phyloP scores from a whole-genome alignment of 345 rosid genomes.

The Excoecaria cochinchinensis region DNA sequence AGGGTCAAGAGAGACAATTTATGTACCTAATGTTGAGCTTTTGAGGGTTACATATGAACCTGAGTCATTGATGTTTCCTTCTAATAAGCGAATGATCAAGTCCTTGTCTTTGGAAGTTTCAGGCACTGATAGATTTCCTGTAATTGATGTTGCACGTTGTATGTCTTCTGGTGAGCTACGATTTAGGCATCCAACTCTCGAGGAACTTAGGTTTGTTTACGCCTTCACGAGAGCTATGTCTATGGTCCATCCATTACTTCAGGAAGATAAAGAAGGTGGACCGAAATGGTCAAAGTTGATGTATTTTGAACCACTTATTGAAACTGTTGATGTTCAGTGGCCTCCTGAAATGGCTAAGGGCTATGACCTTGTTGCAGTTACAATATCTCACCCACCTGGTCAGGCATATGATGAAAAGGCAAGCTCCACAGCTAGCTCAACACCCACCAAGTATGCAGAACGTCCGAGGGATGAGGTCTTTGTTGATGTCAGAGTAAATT shows the following conservation, averaged over 20 bases:
- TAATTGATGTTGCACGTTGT: conserved; percentile 57
- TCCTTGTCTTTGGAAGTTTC: conserved; percentile 54
- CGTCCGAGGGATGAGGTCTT: conserved; percentile 36
- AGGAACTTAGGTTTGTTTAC: conserved; percentile 64
- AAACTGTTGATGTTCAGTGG: conserved; percentile 74
- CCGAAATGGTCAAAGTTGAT: conserved; percentile 40
- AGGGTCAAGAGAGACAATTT: conserved; percentile 51
- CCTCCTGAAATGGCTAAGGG: conserved; percentile 55
- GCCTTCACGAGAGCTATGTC: conserved; percentile 60
- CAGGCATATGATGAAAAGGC: conserved; percentile 55
- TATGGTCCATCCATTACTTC: conserved; percentile 59
- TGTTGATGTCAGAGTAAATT: conserved; percentile 29
- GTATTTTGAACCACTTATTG: conserved; percentile 57
- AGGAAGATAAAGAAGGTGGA: conserved; percentile 47
- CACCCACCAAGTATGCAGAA: conserved; percentile 46
- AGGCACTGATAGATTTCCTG: conserved; percentile 57
- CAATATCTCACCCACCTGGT: conserved; percentile 58
- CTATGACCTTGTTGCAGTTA: conserved; percentile 60
- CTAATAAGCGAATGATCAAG: conserved; percentile 57
- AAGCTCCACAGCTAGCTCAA: conserved; percentile 39
- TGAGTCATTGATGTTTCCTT: conserved; percentile 59
- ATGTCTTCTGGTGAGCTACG: conserved; percentile 46
- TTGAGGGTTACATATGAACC: conserved; percentile 53
- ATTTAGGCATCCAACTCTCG: conserved; percentile 57
- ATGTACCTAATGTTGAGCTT: conserved; percentile 59